These are phyloP conservation scores for Euphorbia pulcherrima DNA, from an alignment of 345 rosid genomes.

Conservation along the genomic window DNA sequence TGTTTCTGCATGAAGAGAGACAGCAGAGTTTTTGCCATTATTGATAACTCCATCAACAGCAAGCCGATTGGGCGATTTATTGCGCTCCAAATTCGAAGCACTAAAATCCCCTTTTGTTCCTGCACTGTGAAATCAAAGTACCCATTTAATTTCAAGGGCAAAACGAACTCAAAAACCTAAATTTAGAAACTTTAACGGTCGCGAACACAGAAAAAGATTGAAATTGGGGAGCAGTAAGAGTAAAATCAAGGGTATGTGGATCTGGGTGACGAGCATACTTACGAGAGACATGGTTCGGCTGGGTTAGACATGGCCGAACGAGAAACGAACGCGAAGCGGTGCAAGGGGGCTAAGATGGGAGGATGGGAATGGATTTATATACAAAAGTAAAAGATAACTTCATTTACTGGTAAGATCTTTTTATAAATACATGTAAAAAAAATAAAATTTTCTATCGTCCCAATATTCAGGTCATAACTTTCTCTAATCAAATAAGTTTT, in stretches of 20 bases:
- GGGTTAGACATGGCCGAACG: slow-evolving; percentile 55
- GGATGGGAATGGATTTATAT: too few species aligned
- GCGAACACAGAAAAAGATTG: not conserved
- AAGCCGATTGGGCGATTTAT: slow-evolving; percentile 83
- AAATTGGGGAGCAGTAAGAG: not conserved
- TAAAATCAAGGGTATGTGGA: slow-evolving; percentile 21
- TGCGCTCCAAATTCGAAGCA: slow-evolving; percentile 83
- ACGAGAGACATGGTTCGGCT: slow-evolving; percentile 86
- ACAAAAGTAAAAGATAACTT: too few species aligned
- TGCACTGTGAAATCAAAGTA: slow-evolving; percentile 38
- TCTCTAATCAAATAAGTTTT: too few species aligned
- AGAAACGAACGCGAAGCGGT: slow-evolving; percentile 15
- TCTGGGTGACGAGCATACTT: slow-evolving; percentile 32
- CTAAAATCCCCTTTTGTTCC: slow-evolving; percentile 83
- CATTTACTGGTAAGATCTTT: too few species aligned
- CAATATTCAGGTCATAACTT: too few species aligned
- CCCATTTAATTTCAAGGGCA: not conserved
- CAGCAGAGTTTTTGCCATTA: slow-evolving; percentile 93
- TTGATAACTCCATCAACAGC: slow-evolving; percentile 83
- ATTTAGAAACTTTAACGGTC: not conserved
- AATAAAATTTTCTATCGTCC: too few species aligned
- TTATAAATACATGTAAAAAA: too few species aligned
- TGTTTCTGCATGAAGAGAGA: slow-evolving; percentile 72
- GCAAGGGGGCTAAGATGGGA: slow-evolving; percentile 36
- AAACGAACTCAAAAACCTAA: slow-evolving; percentile 3